Evolutionary conservation across 441 rosid genomes (phyloP).

Genomic region (California macrophylla): DNA sequence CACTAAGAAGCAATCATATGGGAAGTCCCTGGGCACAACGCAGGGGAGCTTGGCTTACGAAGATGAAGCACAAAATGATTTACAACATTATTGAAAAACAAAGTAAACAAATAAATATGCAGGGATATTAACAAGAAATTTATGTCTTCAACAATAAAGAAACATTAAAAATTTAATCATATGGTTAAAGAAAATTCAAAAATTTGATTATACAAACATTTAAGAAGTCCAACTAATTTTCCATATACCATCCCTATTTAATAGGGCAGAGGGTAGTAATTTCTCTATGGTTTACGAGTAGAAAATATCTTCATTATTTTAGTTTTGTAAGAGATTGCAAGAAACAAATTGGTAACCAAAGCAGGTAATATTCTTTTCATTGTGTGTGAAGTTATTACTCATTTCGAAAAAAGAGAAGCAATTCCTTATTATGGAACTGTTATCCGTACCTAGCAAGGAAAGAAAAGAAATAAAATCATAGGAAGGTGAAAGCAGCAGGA

Average conservation of each 20-base stretch:
- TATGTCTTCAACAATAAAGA: background rate
- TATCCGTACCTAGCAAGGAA: background rate
- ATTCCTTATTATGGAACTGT: background rate
- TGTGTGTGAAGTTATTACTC: background rate
- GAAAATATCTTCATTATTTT: too few species aligned
- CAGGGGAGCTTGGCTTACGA: background rate
- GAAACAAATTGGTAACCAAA: background rate
- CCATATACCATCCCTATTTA: background rate
- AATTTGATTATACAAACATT: too few species aligned
- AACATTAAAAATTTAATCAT: background rate
- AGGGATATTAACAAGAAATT: background rate
- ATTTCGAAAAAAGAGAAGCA: background rate
- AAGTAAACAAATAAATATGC: background rate
- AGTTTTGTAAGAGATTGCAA: too few species aligned
- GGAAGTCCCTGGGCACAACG: background rate
- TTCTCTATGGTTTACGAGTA: too few species aligned
- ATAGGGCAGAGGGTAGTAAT: background rate
- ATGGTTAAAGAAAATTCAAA: background rate
- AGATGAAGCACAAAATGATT: background rate
- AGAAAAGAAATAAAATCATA: background rate
- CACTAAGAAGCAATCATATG: background rate
- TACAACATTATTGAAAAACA: background rate
- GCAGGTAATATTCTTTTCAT: background rate
- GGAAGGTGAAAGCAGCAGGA: background rate
- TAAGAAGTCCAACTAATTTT: background rate